Percentiles rank a stretch among this genome's conserved stretches.
phyloP scores from a whole-genome alignment of 1,139 yeast genomes.

The Trichomonascaceae sp. region DNA sequence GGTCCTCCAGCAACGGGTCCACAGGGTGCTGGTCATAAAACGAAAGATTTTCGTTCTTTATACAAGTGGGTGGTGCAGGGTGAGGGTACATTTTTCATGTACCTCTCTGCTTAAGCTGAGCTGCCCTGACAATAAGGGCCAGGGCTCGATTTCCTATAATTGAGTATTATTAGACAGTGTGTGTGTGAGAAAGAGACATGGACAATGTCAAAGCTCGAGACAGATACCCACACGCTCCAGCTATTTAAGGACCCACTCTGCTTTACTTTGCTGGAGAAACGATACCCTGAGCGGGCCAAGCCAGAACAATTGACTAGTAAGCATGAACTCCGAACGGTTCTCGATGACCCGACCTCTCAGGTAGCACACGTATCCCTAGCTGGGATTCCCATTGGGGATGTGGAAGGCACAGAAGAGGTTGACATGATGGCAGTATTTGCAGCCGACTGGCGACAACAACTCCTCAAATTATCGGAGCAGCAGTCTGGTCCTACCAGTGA shows the following conservation, averaged over 20 bases:
- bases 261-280: conserved; percentile 11
- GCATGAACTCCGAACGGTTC: conserved; percentile 2
- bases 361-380: conserved; percentile 12
- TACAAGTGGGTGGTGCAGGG: no score
- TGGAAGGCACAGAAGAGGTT: conserved; percentile 9
- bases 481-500: conserved; percentile 1
- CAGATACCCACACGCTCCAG: conserved; percentile 14
- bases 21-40: no score
- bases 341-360: background rate
- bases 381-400: conserved; percentile 17
- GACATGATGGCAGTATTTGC: conserved; percentile 13
- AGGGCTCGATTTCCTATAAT: no score
- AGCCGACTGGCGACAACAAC: conserved; percentile 16
- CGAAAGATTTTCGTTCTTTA: no score
- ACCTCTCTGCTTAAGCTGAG: no score
- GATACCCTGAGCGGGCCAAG: conserved; percentile 10
- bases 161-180: no score
- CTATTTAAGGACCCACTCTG: conserved; percentile 14
- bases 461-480: conserved; percentile 3
- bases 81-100: no score
- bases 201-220: conserved; percentile 6
- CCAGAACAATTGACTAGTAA: conserved; percentile 5
- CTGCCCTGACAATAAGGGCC: no score
- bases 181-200: no score
- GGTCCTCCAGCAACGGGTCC: no score